Evolutionary conservation across 495 filamentous ascomycete genomes (phyloP).

Genomic region (Podospora appendiculata): DNA sequence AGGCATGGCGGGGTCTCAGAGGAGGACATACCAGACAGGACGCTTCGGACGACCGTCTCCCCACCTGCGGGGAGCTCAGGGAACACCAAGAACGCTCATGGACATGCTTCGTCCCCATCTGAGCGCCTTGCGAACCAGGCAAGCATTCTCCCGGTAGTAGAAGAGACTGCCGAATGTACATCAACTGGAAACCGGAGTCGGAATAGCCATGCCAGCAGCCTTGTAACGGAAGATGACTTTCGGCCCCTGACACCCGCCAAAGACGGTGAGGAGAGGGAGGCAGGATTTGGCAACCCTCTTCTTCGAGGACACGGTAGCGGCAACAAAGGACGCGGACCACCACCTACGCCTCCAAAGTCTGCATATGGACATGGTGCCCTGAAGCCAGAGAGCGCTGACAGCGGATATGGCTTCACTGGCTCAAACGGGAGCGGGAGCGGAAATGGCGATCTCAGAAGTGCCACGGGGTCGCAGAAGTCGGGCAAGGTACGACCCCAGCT

Average conservation of each 20-base stretch:
- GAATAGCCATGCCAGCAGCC: constrained; percentile 33
- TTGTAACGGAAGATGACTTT: constrained; percentile 31
- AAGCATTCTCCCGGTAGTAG: constrained; percentile 80
- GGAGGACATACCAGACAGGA: constrained; percentile 39
- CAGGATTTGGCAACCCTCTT: constrained; percentile 35
- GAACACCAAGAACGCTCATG: constrained; percentile 39
- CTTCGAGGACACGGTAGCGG: constrained; percentile 30
- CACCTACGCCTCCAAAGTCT: constrained; percentile 35
- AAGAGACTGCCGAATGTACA: constrained; percentile 77
- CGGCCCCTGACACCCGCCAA: constrained; percentile 33
- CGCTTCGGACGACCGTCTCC: constrained; percentile 40
- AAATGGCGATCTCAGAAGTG: constrained; percentile 13
- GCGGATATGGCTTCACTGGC: constrained; percentile 22
- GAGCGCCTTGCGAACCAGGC: constrained; percentile 39
- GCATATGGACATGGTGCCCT: constrained; percentile 15
- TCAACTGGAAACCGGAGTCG: constrained; percentile 52
- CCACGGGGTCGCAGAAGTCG: constrained; percentile 21
- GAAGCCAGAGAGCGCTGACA: constrained; percentile 34
- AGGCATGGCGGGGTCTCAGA: constrained; percentile 32
- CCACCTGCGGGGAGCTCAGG: constrained; percentile 36
- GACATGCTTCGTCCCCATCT: constrained; percentile 39
- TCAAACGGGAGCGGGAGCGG: constrained; percentile 1
- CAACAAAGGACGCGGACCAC: constrained; percentile 25
- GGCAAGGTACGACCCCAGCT: constrained; percentile 15
- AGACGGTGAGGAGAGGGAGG: constrained; percentile 29